These are phyloP conservation scores for Metschnikowia lachancei DNA, from an alignment of 805 yeast species.

Conservation along the genomic window DNA sequence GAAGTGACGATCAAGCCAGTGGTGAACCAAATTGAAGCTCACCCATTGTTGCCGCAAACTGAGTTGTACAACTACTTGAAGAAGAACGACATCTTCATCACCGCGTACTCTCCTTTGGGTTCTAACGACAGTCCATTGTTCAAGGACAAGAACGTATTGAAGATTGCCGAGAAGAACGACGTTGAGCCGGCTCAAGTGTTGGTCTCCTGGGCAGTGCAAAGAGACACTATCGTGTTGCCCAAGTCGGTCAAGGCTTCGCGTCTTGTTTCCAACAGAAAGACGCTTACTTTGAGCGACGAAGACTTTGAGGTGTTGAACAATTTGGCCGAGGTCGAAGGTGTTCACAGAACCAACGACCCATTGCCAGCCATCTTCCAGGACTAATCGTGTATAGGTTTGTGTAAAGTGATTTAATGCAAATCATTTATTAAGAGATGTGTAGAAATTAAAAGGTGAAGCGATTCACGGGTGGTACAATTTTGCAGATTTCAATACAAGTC, in stretches of 20 bases:
- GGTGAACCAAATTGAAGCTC: slow-evolving; percentile 48
- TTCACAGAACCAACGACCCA: slow-evolving; percentile 30
- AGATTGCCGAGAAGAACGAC: slow-evolving; percentile 20
- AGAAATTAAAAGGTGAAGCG: too few relatives aligned
- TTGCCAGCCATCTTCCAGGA: slow-evolving; percentile 14
- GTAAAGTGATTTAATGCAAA: too few relatives aligned
- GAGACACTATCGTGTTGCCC: slow-evolving; percentile 50
- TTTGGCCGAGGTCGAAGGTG: slow-evolving; percentile 33
- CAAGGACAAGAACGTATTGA: slow-evolving; percentile 35
- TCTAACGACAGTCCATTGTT: slow-evolving; percentile 62
- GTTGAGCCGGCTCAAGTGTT: slow-evolving; percentile 51
- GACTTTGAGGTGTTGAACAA: slow-evolving; percentile 37
- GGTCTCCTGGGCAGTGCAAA: slow-evolving; percentile 57
- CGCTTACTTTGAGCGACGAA: slow-evolving; percentile 32
- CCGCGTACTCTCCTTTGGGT: slow-evolving; percentile 66
- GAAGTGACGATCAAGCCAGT: slow-evolving; percentile 42
- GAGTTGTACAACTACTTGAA: slow-evolving; percentile 41
- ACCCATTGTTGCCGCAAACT: slow-evolving; percentile 36
- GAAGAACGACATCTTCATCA: slow-evolving; percentile 38
- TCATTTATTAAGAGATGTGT: too few relatives aligned
- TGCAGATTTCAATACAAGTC: too few relatives aligned
- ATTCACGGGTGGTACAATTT: too few relatives aligned
- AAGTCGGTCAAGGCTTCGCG: slow-evolving; percentile 27
- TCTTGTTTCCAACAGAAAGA: slow-evolving; percentile 36
- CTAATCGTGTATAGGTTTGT: background rate